Evolutionary conservation across 208 protist species (phyloP).

Genomic region (Crithidia fasciculata): DNA sequence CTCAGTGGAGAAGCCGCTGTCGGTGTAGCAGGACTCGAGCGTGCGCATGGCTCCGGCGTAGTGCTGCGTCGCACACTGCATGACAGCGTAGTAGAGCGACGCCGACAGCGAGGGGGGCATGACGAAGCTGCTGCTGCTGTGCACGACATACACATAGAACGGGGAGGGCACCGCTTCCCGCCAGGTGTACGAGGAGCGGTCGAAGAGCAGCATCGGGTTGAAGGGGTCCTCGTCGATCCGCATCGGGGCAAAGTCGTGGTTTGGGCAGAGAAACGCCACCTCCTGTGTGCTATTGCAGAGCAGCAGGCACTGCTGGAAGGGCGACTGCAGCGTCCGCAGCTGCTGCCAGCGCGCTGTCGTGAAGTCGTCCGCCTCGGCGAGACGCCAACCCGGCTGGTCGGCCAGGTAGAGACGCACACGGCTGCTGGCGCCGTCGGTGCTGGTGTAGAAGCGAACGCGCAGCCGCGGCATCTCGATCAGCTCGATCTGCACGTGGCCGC

Average conservation of each 20-base stretch:
- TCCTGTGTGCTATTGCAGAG: slow-evolving; percentile 69
- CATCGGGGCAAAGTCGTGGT: slow-evolving; percentile 73
- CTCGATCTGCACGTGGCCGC: slow-evolving; percentile 44
- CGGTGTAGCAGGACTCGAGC: slow-evolving; percentile 77
- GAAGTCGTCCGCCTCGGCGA: slow-evolving; percentile 64
- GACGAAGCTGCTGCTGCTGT: slow-evolving; percentile 90
- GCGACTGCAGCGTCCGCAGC: slow-evolving; percentile 39
- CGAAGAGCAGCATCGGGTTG: slow-evolving; percentile 62
- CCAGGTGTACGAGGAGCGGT: slow-evolving; percentile 76
- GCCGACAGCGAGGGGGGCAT: slow-evolving; percentile 86
- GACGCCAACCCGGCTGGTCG: slow-evolving; percentile 77
- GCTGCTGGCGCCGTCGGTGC: slow-evolving; percentile 50
- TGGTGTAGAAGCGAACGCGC: slow-evolving; percentile 75
- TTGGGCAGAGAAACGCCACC: slow-evolving; percentile 71
- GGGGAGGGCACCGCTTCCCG: slow-evolving; percentile 78
- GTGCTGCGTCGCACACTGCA: slow-evolving; percentile 89
- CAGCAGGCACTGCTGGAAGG: slow-evolving; percentile 73
- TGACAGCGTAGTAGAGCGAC: slow-evolving; percentile 92
- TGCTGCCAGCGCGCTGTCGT: slow-evolving; percentile 10
- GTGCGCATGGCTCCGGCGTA: slow-evolving; percentile 85
- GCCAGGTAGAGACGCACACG: slow-evolving; percentile 67
- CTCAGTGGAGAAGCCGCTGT: slow-evolving; percentile 64
- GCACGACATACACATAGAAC: slow-evolving; percentile 90
- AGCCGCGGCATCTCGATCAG: slow-evolving; percentile 92
- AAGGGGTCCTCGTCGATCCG: slow-evolving; percentile 62